Evolutionary conservation across 2,329 filamentous ascomycete genomes (phyloP), one percentile per base, ranked within the genome.

Genomic region (Xylariaceae sp.): DNA sequence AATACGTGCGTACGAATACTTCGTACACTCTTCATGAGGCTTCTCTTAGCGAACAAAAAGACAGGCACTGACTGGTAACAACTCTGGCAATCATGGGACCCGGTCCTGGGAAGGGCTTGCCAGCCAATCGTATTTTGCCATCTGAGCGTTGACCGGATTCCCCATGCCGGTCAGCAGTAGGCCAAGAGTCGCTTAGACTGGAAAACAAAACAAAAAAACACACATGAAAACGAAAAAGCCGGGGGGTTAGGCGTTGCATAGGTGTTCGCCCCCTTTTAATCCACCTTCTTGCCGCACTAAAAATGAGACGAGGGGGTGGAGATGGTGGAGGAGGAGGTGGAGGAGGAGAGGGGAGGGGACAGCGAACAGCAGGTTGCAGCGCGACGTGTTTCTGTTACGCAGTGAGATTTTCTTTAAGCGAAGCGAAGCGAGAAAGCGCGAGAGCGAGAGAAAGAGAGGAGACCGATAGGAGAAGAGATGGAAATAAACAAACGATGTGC

Each of bases 161-260:
- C 47, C 8, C n/a, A 55, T 50, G 2, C 61, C 61, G 61, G 56
- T 63, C 35, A 53, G 52, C 61, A 59, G 56, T 56, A 62, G 52
- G 13, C 61, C 61, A 54, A 59, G 52, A 61, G 51, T 57, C 35
- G 45, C 10, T 18, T 57, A 53, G 56, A 52, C 50, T 54, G 53
- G 23, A 30, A 30, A 30, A 30, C 23, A 30, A 30, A 30, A 30
- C 23, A 30, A 30, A 30, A 30, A 30, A 4, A 30, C 23, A 30
- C 17, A 30, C 23, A 30, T 5, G 4, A 30, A 30, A 30, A 4
- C 23, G 23, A 30, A 30, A 30, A 30, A 34, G 11, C 30, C 13
- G 53, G 53, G 52, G 18, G 10, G 13, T 9, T 6, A 45, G 13
- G 42, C 11, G n/a, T 13, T n/a, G 44, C 2, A 47, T 17, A 4